phyloP scores from a whole-genome alignment of 805 yeast species.

The Metschnikowia bowlesiae region DNA sequence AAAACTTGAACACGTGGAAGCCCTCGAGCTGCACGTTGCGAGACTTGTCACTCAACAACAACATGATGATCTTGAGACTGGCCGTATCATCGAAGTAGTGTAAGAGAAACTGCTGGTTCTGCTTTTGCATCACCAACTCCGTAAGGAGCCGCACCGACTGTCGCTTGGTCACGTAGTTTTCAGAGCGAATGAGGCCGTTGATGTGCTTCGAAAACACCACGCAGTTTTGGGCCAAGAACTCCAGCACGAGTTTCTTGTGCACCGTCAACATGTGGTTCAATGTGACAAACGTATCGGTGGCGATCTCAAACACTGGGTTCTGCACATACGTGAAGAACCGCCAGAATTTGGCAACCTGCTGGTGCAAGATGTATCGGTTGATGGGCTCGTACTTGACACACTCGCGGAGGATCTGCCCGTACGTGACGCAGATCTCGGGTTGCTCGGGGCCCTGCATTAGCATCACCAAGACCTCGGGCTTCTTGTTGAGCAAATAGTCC shows the following conservation, averaged over 20 bases:
- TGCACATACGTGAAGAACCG: conserved; percentile 74
- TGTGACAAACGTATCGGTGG: conserved; percentile 85
- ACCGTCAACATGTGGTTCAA: conserved; percentile 61
- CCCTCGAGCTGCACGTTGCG: conserved; percentile 87
- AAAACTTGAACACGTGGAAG: conserved; percentile 88
- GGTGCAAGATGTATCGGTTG: conserved; percentile 53
- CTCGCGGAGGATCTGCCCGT: conserved; percentile 79
- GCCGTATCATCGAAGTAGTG: conserved; percentile 75
- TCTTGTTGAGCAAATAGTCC: conserved; percentile 63
- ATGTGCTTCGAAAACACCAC: conserved; percentile 56
- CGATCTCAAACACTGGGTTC: conserved; percentile 76
- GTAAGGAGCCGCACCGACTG: conserved; percentile 78
- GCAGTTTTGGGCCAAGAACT: conserved; percentile 59
- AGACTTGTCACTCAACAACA: conserved; percentile 79
- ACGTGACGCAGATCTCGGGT: conserved; percentile 65
- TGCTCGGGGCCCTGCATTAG: conserved; percentile 71
- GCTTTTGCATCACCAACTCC: conserved; percentile 64
- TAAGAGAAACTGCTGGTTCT: conserved; percentile 69
- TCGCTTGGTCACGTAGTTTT: conserved; percentile 87
- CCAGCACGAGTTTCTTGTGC: conserved; percentile 66
- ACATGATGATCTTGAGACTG: conserved; percentile 83
- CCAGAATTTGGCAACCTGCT: conserved; percentile 59
- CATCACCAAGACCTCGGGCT: conserved; percentile 56
- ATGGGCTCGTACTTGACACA: conserved; percentile 76
- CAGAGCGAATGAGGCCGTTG: conserved; percentile 66